A percentile compares a stretch with the other conserved stretches of the same genome.
Evolutionary conservation across 1,139 yeast species (phyloP).

Genomic region (Diutina neorugosa): DNA sequence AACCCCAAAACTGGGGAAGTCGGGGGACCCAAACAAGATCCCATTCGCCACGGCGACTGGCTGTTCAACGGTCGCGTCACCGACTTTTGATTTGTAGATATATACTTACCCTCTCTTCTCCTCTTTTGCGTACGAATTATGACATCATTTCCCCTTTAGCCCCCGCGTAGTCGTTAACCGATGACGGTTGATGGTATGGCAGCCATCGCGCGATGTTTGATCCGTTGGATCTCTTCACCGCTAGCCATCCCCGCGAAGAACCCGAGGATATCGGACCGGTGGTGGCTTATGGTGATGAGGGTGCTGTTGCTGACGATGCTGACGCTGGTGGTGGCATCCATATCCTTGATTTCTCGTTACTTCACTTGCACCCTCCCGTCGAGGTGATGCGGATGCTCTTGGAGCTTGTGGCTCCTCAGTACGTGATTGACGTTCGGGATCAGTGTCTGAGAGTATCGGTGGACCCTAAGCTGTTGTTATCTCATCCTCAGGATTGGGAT

Average conservation of each 20-base stretch:
- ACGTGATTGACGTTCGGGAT: slow-evolving; percentile 42
- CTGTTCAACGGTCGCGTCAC: slow-evolving; percentile 93
- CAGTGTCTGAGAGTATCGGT: slow-evolving; percentile 5
- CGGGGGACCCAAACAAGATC: slow-evolving; percentile 99
- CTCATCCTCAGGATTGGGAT: slow-evolving; percentile 12
- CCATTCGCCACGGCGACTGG: slow-evolving; percentile 86
- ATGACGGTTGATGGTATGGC: background rate
- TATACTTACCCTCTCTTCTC: background rate
- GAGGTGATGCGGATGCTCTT: slow-evolving; percentile 34
- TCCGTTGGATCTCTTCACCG: slow-evolving; percentile 30
- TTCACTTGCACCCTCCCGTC: slow-evolving; percentile 36
- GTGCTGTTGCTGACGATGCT: slow-evolving; percentile 6
- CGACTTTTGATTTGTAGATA: slow-evolving; percentile 43
- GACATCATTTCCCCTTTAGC: background rate
- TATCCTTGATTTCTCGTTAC: slow-evolving; percentile 53
- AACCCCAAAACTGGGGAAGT: slow-evolving; percentile 92
- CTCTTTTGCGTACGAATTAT: background rate
- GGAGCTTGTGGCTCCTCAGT: slow-evolving; percentile 37
- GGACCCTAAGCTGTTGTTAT: slow-evolving; percentile 7
- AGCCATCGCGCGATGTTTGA: slow-evolving; percentile 16
- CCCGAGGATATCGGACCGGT: background rate
- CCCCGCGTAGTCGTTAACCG: too few relatives aligned
- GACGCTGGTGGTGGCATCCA: slow-evolving; percentile 31
- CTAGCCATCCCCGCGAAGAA: slow-evolving; percentile 7
- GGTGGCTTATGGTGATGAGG: background rate